Conservation (phyloP, 2,329 filamentous ascomycete species). For the Tricladium varicosporioides region DNA sequence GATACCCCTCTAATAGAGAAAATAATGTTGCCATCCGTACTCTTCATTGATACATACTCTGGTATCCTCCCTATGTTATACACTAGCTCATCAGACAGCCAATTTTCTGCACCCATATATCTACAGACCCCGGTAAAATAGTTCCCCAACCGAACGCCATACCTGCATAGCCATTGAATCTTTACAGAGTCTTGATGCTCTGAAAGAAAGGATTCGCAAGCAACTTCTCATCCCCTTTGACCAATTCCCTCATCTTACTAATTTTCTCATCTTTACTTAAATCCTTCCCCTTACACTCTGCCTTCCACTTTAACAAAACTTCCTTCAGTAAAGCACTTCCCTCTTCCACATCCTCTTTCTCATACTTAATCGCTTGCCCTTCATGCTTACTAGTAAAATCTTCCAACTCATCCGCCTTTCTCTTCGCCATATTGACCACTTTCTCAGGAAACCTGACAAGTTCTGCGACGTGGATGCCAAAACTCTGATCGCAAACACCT, state of each 20-base stretch:
- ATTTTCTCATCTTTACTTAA: conserved; percentile 77
- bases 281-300: conserved; percentile 58
- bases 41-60: background rate
- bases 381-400: conserved; percentile 86
- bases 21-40: no score
- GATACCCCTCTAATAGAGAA: no score
- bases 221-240: conserved; percentile 67
- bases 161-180: background rate
- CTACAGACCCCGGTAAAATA: background rate
- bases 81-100: background rate
- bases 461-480: conserved; percentile 97
- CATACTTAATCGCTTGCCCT: conserved; percentile 58
- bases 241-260: conserved; percentile 73
- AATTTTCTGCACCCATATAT: background rate
- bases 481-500: conserved; percentile 94
- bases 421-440: conserved; percentile 98
- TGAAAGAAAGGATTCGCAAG: conserved; percentile 69
- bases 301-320: conserved; percentile 82
- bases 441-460: conserved; percentile 95
- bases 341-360: conserved; percentile 83
- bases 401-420: conserved; percentile 96
- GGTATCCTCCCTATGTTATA: background rate
- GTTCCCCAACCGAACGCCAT: conserved; percentile 2
- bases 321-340: conserved; percentile 83
- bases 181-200: conserved; percentile 41